Percentiles rank a stretch among this genome's conserved stretches.
These are phyloP conservation scores for Cutaneotrichosporon sp. DNA, from an alignment of 1,284 basidiomycete genomes.

Conservation along the genomic window DNA sequence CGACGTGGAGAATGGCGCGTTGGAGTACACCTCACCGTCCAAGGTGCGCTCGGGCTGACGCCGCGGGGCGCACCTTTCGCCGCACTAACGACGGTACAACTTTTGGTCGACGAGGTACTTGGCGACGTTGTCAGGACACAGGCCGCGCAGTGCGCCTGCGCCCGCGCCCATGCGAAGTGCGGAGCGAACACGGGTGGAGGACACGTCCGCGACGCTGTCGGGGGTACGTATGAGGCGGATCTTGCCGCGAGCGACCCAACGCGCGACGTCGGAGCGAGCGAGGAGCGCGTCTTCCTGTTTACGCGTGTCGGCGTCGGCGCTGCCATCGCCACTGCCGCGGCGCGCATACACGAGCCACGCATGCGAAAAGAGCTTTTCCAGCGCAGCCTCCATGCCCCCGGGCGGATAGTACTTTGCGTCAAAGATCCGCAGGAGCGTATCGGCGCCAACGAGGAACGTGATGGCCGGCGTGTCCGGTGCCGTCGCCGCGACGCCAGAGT, in stretches of 20 bases:
- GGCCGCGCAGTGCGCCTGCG: not conserved
- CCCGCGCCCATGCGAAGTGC: constrained; percentile 42
- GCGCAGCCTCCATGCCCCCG: constrained; percentile 45
- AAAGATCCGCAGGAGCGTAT: constrained; percentile 82
- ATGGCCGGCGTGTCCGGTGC: constrained; percentile 9
- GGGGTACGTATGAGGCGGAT: constrained; percentile 59
- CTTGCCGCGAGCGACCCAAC: constrained; percentile 53
- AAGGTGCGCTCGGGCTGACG: too few species aligned
- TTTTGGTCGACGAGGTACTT: constrained; percentile 10
- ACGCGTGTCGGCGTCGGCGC: constrained; percentile 12
- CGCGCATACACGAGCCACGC: constrained; percentile 67
- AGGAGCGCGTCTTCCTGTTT: constrained; percentile 42
- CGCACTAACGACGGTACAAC: constrained; percentile 6
- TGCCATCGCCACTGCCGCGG: constrained; percentile 46
- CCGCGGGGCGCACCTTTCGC: too few species aligned
- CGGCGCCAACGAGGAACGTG: constrained; percentile 64
- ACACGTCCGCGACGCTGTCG: constrained; percentile 55
- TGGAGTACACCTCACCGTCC: too few species aligned
- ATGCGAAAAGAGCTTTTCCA: constrained; percentile 23
- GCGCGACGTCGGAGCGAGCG: constrained; percentile 47
- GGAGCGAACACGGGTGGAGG: constrained; percentile 67
- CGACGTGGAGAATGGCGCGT: too few species aligned
- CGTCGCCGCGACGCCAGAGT: not conserved
- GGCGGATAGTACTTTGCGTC: constrained; percentile 67
- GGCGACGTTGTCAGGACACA: constrained; percentile 5